phyloP scores from a whole-genome alignment of 441 rosid species.

The Euphorbia schlechtendalii region DNA sequence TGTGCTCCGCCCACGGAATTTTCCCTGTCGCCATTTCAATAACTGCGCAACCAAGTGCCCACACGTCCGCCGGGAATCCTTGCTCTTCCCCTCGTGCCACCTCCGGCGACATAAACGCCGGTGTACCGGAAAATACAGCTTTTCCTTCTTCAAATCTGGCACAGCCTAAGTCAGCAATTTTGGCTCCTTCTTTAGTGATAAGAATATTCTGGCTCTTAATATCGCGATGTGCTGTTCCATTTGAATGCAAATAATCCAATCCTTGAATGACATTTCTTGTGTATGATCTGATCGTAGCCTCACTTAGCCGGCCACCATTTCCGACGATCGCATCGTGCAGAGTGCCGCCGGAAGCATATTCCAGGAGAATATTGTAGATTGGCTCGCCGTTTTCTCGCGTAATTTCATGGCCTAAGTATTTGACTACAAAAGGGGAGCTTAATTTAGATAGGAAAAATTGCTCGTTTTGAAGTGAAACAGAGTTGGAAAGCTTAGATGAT shows the following conservation, averaged over 20 bases:
- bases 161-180: slow-evolving; percentile 71
- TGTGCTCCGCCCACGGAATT: slow-evolving; percentile 60
- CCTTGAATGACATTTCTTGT: slow-evolving; percentile 46
- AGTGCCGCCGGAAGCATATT: slow-evolving; percentile 60
- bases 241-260: slow-evolving; percentile 48
- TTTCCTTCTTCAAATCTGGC: slow-evolving; percentile 30
- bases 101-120: slow-evolving; percentile 95
- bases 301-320: slow-evolving; percentile 55
- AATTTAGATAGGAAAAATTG: slow-evolving; percentile 41
- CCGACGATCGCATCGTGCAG: slow-evolving; percentile 45
- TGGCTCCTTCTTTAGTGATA: slow-evolving; percentile 41
- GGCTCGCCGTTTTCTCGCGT: slow-evolving; percentile 30
- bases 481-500: slow-evolving; percentile 49
- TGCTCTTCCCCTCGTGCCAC: slow-evolving; percentile 75
- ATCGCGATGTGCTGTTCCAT: slow-evolving; percentile 70
- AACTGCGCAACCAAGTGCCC: slow-evolving; percentile 77
- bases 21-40: slow-evolving; percentile 77
- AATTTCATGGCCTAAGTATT: slow-evolving; percentile 46
- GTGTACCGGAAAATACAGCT: slow-evolving; percentile 58
- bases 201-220: slow-evolving; percentile 49
- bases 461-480: slow-evolving; percentile 53
- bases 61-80: slow-evolving; percentile 63
- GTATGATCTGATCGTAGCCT: slow-evolving; percentile 37
- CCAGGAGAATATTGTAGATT: slow-evolving; percentile 58
- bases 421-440: slow-evolving; percentile 52